phyloP scores from a whole-genome alignment of 495 filamentous ascomycete genomes.

The Aspergillus kassunensis region DNA sequence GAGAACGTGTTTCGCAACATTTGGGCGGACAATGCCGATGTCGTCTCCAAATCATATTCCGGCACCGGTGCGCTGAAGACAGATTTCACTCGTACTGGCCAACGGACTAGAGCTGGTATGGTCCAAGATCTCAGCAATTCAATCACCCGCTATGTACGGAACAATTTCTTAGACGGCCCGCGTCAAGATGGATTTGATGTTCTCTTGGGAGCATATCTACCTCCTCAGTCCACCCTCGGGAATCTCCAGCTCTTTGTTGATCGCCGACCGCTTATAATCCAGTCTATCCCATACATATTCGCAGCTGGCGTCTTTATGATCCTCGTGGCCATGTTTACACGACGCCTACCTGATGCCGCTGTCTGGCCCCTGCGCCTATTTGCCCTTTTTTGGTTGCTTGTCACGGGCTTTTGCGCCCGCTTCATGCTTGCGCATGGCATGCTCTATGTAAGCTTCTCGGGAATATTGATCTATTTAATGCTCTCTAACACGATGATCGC shows the following conservation, averaged over 20 bases:
- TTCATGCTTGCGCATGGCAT: slow-evolving; percentile 83
- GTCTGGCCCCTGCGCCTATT: slow-evolving; percentile 78
- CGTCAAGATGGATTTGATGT: slow-evolving; percentile 93
- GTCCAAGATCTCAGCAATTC: slow-evolving; percentile 81
- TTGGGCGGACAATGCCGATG: slow-evolving; percentile 98
- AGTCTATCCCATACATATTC: slow-evolving; percentile 84
- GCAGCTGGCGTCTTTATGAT: slow-evolving; percentile 85
- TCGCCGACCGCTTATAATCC: slow-evolving; percentile 78
- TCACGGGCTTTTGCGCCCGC: slow-evolving; percentile 62
- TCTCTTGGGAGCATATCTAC: slow-evolving; percentile 81
- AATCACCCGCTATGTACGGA: slow-evolving; percentile 75
- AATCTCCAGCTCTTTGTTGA: slow-evolving; percentile 73
- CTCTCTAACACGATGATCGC: slow-evolving; percentile 3
- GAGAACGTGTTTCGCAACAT: slow-evolving; percentile 88
- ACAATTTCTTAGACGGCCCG: slow-evolving; percentile 91
- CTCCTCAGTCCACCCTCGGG: slow-evolving; percentile 59
- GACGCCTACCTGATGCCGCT: slow-evolving; percentile 58
- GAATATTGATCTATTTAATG: neutral
- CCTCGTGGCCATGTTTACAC: slow-evolving; percentile 71
- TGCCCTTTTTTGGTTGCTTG: slow-evolving; percentile 65
- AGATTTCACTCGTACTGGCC: slow-evolving; percentile 86
- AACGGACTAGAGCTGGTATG: slow-evolving; percentile 76
- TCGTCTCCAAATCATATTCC: slow-evolving; percentile 86
- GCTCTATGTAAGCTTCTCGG: slow-evolving; percentile 72
- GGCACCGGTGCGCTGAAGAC: slow-evolving; percentile 96